Base-by-base conservation (phyloP, 768 basidiomycete species). In the Multifurca ochricompacta region DNA sequence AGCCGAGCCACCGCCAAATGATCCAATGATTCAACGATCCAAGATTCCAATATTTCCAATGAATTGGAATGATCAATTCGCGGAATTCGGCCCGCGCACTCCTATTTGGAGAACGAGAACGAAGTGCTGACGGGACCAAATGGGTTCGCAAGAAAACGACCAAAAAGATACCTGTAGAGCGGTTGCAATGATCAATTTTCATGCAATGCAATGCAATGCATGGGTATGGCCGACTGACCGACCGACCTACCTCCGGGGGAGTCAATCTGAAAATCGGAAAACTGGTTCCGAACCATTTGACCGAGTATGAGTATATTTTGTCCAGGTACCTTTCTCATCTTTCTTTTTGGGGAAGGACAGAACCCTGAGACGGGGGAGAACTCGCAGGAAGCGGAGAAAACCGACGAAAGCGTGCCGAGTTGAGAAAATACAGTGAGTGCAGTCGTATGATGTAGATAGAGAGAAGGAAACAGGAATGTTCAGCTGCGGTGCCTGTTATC, bases 401-500 rank as follows among this genome's bases (percentile, higher is more conserved):
- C 18, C 19, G 8, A 36, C 13, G 14, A 5, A 25, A 18, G 42
- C 16, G 37, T 28, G 23, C 28, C 10, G 14, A 51, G 43, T 40
- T 45, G 32, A 45, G 31, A 51, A n/a, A n/a, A 43, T 48, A 43
- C 23, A 49, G 23, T 25, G 11, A 49, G 47, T 41, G 28, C n/a
- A n/a, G 21, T 18, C 35, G 41, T 13, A 37, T 16, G 31, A 19
- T 28, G 9, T 39, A 13, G 18, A 34, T 28, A 6, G 13, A 11
- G 19, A 32, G 35, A 11, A 19, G 27, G 35, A 44, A 37, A 28
- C 6, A 45, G 42, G 34, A 37, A 36, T 32, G 13, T 13, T 28
- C 23, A 10, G 39, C 9, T 23, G 35, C 9, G 21, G 30, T 49
- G 36, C 35, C 36, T 27, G n/a, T 45, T 16, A n/a, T n/a, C n/a